phyloP scores from a whole-genome alignment of 2,329 filamentous ascomycete species.

The Aureobasidium zeae region DNA sequence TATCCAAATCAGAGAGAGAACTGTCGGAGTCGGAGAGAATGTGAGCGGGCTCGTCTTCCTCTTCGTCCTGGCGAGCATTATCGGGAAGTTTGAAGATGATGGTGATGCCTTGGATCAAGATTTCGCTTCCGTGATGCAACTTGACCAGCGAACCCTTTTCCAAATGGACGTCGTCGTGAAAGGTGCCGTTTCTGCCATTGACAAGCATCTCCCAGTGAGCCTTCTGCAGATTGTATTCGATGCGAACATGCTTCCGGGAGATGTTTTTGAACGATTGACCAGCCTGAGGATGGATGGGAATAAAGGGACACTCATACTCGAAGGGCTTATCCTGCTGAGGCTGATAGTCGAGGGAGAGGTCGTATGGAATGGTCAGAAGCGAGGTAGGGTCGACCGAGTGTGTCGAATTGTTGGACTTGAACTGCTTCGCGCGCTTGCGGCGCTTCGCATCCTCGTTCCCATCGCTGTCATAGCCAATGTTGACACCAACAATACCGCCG shows the following conservation, averaged over 20 bases:
- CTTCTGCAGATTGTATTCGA: conserved; percentile 56
- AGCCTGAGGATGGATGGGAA: conserved; percentile 64
- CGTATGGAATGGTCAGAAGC: conserved; percentile 16
- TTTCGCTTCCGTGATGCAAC: conserved; percentile 54
- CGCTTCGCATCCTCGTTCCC: conserved; percentile 13
- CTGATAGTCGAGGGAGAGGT: conserved; percentile 11
- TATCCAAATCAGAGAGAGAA: conserved; percentile 16
- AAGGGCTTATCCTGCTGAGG: conserved; percentile 10
- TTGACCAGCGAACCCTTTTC: conserved; percentile 45
- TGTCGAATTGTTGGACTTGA: conserved; percentile 16
- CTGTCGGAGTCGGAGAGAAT: conserved; percentile 15
- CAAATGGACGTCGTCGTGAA: conserved; percentile 46
- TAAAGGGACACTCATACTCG: conserved; percentile 33
- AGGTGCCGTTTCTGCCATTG: conserved; percentile 58
- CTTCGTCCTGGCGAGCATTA: conserved; percentile 47
- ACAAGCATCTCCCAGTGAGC: conserved; percentile 57
- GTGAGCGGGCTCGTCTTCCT: conserved; percentile 34
- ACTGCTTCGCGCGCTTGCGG: conserved; percentile 30
- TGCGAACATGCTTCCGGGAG: conserved; percentile 63
- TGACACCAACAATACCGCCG: conserved; percentile 23
- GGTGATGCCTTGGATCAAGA: conserved; percentile 63
- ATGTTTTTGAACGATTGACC: conserved; percentile 60
- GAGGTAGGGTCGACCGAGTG: conserved; percentile 16
- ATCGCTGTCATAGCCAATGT: conserved; percentile 17
- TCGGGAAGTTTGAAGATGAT: conserved; percentile 62